These are phyloP conservation scores for Neopestalotiopsis sp. DNA, from an alignment of 2,329 filamentous ascomycete genomes.

Conservation along the genomic window DNA sequence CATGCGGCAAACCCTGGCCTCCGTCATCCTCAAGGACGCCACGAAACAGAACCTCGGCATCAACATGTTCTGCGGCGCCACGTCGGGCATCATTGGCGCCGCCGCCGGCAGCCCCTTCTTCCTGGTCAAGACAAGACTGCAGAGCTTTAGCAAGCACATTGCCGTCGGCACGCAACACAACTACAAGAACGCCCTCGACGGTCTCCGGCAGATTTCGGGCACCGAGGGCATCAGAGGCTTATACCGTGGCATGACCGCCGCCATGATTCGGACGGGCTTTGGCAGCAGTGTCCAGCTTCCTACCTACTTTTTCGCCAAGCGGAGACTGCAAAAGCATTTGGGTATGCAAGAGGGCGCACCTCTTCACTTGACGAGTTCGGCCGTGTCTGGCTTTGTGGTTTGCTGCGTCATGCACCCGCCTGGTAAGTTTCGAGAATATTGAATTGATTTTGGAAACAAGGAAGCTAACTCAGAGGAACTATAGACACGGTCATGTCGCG, in stretches of 20 bases:
- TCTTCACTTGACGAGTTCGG: conserved; percentile 86
- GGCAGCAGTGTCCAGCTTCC: conserved; percentile 95
- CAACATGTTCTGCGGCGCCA: conserved; percentile 92
- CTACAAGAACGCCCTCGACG: conserved; percentile 86
- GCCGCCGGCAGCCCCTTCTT: conserved; percentile 96
- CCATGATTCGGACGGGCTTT: conserved; percentile 95
- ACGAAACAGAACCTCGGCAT: conserved; percentile 83
- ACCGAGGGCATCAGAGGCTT: conserved; percentile 80
- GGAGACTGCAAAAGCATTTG: conserved; percentile 79
- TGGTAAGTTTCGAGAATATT: conserved; percentile 56
- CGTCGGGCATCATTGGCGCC: conserved; percentile 88
- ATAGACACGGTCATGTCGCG: conserved; percentile 96
- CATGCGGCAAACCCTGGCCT: conserved; percentile 75
- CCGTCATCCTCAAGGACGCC: conserved; percentile 72
- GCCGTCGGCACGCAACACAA: conserved; percentile 97
- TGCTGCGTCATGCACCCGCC: conserved; percentile 98
- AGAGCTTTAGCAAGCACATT: conserved; percentile 90
- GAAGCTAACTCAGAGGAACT: conserved; percentile 19
- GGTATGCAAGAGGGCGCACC: conserved; percentile 91
- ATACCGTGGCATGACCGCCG: conserved; percentile 89
- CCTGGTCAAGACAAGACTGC: conserved; percentile 93
- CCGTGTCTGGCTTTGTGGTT: conserved; percentile 91
- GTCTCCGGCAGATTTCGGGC: conserved; percentile 78
- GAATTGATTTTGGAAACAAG: neutral
- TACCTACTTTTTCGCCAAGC: conserved; percentile 97